Percentiles rank a stretch among this genome's conserved stretches.
These are phyloP conservation scores for Lineolata rhizophorae DNA, from an alignment of 495 filamentous ascomycete genomes.

Conservation along the genomic window DNA sequence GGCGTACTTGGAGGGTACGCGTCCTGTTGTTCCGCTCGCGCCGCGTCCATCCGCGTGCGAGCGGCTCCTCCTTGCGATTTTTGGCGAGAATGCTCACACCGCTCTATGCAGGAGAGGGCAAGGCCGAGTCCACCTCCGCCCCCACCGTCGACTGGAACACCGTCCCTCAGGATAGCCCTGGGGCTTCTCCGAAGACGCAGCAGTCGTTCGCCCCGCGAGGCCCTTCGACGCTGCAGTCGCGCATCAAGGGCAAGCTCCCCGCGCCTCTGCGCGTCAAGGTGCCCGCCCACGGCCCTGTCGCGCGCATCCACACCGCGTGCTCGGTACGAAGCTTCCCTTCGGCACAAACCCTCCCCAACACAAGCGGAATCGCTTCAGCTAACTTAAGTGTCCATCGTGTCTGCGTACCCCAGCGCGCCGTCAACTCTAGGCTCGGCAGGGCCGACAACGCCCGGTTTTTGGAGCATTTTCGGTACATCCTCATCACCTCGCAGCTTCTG, in stretches of 20 bases:
- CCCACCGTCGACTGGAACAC: too few species aligned
- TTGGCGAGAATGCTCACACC: too few species aligned
- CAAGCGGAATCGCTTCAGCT: too few species aligned
- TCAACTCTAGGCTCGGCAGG: constrained; percentile 58
- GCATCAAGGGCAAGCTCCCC: constrained; percentile 42
- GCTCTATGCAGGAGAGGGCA: too few species aligned
- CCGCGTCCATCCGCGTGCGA: too few species aligned
- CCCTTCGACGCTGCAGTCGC: constrained; percentile 38
- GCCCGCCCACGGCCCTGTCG: constrained; percentile 27
- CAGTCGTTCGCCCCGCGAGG: constrained; percentile 72
- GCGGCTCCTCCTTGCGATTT: too few species aligned
- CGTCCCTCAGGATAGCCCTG: too few species aligned
- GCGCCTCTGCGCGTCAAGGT: constrained; percentile 34
- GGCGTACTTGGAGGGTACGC: constrained; percentile 73
- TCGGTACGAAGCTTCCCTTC: constrained; percentile 25
- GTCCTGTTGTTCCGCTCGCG: constrained; percentile 8
- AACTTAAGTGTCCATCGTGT: too few species aligned
- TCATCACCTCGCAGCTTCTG: constrained; percentile 82
- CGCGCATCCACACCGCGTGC: constrained; percentile 32
- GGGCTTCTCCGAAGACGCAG: too few species aligned
- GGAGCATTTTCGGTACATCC: constrained; percentile 88
- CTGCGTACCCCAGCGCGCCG: constrained; percentile 27
- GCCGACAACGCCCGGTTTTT: constrained; percentile 74
- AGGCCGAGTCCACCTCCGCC: too few species aligned
- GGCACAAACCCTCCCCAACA: constrained; percentile 5